Base-by-base conservation (phyloP, 257 asterid genomes). In the Perilla frutescens region DNA sequence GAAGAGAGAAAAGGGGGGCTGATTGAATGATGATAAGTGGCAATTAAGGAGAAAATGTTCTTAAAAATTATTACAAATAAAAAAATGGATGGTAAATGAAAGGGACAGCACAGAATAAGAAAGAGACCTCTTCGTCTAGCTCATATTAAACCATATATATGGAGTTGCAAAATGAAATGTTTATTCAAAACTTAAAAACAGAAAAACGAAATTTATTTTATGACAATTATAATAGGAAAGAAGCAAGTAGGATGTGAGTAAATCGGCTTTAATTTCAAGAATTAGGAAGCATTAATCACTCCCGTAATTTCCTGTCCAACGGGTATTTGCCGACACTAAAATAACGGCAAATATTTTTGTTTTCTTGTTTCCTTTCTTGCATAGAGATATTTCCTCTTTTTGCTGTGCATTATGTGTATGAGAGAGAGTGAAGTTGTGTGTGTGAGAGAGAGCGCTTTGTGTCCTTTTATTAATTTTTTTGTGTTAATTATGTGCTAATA, bases 271-370 rank as follows among this genome's bases (percentile, higher is more conserved):
- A 77, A 75, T 85, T 79, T 63, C 26, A 63, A 79, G 76, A 81
- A 84, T 78, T 77, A 68, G 83, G 66, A 31, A 57, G 67, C 85
- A 84, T 80, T 86, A 77, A 81, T 86, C 83, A 80, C 81, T 71
- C 81, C 72, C 82, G 81, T 79, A 78, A 81, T 73, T 67, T 78
- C 61, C 77, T 75, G 56, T 2, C 63, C 77, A 78, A 83, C 88
- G 84, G 82, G 81, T 68, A 78, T 71, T 81, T 88, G 91, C 97
- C 96, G 97, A 91, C 97, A 91, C 91, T 48, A 79, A 74, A 76
- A 78, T 76, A 78, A 84, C 85, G 84, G 86, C 56, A 54, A 39
- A 5, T 14, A 26, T 54, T 66, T 50, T 8, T 70, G 57, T 45
- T 53, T 37, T 62, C 11, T 51, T 71, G 39, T 62, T 15, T 72